These are phyloP conservation scores for Bryoerythrophyllum caledonicum DNA, from an alignment of 225 moss, liverwort and hornwort species.

Conservation along the genomic window DNA sequence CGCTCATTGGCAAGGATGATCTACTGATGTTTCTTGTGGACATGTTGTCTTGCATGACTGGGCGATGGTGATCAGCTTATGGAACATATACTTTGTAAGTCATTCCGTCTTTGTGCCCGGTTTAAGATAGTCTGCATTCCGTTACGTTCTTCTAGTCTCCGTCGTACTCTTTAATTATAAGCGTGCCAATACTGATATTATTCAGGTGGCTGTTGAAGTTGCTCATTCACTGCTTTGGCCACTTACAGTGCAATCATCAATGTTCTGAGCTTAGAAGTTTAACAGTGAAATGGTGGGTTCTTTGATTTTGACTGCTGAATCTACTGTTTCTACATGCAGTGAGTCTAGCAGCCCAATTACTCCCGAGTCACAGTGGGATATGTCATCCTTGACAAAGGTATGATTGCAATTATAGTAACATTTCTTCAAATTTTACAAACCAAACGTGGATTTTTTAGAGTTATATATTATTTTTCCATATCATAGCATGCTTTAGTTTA, in stretches of 20 bases:
- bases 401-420: slow-evolving; percentile 5
- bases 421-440: background rate
- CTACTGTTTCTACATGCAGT: slow-evolving; percentile 35
- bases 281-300: background rate
- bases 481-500: background rate
- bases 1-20: background rate
- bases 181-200: background rate
- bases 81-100: slow-evolving; percentile 83
- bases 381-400: slow-evolving; percentile 79
- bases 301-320: slow-evolving; percentile 5
- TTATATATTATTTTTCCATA: background rate
- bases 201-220: background rate
- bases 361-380: slow-evolving; percentile 71
- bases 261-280: background rate
- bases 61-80: slow-evolving; percentile 49
- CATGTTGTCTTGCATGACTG: slow-evolving; percentile 30
- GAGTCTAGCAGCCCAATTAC: slow-evolving; percentile 64
- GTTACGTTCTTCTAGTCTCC: slow-evolving; percentile 1
- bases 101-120: slow-evolving; percentile 11
- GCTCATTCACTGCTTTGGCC: background rate
- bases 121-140: slow-evolving; percentile 1
- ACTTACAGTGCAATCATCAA: background rate
- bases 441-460: background rate
- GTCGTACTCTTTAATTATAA: background rate
- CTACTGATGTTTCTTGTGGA: slow-evolving; percentile 16